Evolutionary conservation across 495 filamentous ascomycete species (phyloP).

Genomic region (Amniculicola lignicola): DNA sequence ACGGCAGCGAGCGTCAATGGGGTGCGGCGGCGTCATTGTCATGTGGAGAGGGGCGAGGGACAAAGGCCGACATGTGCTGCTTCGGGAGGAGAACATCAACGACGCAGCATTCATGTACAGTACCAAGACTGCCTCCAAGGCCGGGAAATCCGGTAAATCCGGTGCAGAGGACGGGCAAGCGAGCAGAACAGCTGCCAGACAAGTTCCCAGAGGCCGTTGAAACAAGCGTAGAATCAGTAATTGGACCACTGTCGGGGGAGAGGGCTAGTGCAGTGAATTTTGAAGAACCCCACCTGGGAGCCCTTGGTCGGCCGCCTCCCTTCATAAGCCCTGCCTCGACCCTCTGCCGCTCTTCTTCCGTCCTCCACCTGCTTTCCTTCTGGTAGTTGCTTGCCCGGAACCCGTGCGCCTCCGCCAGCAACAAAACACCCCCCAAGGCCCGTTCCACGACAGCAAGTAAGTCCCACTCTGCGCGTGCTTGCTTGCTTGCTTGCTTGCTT

Average conservation of each 20-base stretch:
- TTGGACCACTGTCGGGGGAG: constrained; percentile 22
- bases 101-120: not conserved
- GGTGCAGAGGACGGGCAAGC: constrained; percentile 18
- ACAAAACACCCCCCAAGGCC: not conserved
- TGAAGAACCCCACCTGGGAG: constrained; percentile 3
- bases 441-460: constrained; percentile 22
- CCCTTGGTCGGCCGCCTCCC: constrained; percentile 5
- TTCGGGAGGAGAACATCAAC: not conserved
- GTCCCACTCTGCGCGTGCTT: too few species aligned
- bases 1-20: not conserved
- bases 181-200: constrained; percentile 16
- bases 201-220: constrained; percentile 11
- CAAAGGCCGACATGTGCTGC: constrained; percentile 21
- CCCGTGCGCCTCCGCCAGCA: constrained; percentile 3
- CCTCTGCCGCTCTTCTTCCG: constrained; percentile 6
- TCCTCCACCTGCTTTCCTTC: constrained; percentile 1
- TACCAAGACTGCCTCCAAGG: constrained; percentile 12
- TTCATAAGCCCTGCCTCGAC: constrained; percentile 25
- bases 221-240: constrained; percentile 23
- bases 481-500: too few species aligned
- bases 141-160: constrained; percentile 10
- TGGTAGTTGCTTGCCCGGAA: constrained; percentile 21
- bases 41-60: not conserved
- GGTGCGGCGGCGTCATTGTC: constrained; percentile 20
- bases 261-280: constrained; percentile 29